phyloP scores from a whole-genome alignment of 2,329 filamentous ascomycete species.

The Keithomyces neogunnii region DNA sequence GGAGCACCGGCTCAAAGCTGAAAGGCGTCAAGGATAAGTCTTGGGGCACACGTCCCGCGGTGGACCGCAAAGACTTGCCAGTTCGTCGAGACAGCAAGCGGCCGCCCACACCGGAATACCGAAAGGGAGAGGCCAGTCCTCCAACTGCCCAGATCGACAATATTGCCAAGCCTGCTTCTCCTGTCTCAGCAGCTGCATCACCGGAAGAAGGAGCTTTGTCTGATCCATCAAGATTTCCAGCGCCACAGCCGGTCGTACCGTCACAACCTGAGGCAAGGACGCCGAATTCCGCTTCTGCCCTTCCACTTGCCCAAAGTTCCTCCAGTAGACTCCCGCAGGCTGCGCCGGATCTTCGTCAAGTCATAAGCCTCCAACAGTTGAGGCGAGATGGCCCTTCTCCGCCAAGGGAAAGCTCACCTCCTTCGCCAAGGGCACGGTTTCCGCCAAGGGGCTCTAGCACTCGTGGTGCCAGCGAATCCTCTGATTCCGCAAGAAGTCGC shows the following conservation, averaged over 20 bases:
- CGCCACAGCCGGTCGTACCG: conserved; percentile 8
- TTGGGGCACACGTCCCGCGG: conserved; percentile 5
- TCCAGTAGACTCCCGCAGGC: conserved; percentile 18
- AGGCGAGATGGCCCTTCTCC: conserved; percentile 1
- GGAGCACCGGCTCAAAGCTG: conserved; percentile 23
- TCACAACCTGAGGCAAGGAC: neutral
- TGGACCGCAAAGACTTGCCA: conserved; percentile 3
- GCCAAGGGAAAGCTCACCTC: neutral
- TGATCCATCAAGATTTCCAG: conserved; percentile 6
- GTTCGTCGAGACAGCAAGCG: conserved; percentile 19
- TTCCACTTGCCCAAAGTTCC: conserved; percentile 7
- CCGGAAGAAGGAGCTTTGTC: conserved; percentile 12
- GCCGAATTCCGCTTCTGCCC: neutral
- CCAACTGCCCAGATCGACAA: conserved; percentile 24
- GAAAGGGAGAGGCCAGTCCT: conserved; percentile 29
- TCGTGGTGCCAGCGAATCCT: conserved; percentile 7
- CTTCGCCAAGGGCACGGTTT: neutral
- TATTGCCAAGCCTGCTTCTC: conserved; percentile 35
- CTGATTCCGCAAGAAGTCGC: neutral
- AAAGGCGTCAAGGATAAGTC: conserved; percentile 18
- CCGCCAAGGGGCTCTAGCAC: conserved; percentile 13
- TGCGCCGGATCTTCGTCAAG: conserved; percentile 14
- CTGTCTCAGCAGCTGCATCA: conserved; percentile 34
- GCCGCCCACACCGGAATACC: conserved; percentile 42
- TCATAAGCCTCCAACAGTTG: conserved; percentile 16